phyloP scores from a whole-genome alignment of 176 grass and related monocot species.

The Rhynchospora pubera region DNA sequence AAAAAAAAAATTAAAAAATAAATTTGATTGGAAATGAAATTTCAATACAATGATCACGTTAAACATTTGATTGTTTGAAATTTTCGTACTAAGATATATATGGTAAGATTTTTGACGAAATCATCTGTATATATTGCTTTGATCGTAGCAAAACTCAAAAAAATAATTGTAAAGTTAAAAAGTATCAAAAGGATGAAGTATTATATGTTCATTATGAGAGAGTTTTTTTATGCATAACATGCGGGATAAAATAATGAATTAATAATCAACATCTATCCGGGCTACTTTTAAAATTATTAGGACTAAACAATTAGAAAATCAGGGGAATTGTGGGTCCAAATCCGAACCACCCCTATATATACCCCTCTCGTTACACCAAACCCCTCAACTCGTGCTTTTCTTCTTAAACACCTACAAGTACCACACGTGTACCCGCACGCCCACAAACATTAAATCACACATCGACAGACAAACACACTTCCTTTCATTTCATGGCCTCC shows the following conservation, averaged over 20 bases:
- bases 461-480: background rate
- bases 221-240: background rate
- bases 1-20: no score
- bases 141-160: background rate
- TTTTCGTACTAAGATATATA: no score
- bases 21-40: no score
- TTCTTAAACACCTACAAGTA: background rate
- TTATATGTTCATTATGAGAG: background rate
- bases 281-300: background rate
- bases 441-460: background rate
- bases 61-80: no score
- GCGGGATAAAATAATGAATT: background rate
- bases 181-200: background rate
- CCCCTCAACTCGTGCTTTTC: background rate
- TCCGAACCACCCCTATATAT: background rate
- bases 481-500: conserved; percentile 22
- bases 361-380: background rate
- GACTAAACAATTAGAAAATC: background rate
- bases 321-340: background rate
- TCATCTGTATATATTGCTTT: no score
- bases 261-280: background rate
- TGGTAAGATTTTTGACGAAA: no score
- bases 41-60: no score
- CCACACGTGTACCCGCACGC: background rate
- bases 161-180: background rate